phyloP scores from a whole-genome alignment of 129 eudicot species.

The Flaveria sonorensis region DNA sequence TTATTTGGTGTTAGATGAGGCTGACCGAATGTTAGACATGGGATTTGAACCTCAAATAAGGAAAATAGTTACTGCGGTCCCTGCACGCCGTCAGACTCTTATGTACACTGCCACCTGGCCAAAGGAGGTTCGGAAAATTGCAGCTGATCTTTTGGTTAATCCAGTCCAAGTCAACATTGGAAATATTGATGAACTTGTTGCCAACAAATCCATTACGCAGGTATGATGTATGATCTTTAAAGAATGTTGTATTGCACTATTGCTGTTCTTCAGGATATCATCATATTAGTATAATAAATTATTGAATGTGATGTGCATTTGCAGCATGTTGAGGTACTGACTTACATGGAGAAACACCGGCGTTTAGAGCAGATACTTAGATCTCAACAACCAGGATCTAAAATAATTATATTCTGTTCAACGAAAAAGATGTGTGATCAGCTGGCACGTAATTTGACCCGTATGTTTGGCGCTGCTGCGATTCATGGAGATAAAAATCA shows the following conservation, averaged over 20 bases:
- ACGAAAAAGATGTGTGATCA: constrained; percentile 97
- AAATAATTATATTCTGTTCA: constrained; percentile 84
- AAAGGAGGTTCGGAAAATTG: constrained; percentile 96
- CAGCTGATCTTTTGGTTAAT: constrained; percentile 75
- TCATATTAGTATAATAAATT: neutral
- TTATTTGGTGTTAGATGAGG: constrained; percentile 95
- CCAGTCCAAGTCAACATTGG: constrained; percentile 98
- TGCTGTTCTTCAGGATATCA: constrained; percentile 6
- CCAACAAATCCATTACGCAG: constrained; percentile 95
- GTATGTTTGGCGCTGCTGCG: constrained; percentile 88
- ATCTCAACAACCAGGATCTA: constrained; percentile 95
- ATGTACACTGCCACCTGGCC: constrained; percentile 99
- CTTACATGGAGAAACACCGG: constrained; percentile 67
- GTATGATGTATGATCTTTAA: constrained; percentile 30
- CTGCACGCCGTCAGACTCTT: constrained; percentile 85
- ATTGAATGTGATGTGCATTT: constrained; percentile 10
- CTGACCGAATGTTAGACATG: constrained; percentile 99
- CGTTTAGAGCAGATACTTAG: constrained; percentile 84
- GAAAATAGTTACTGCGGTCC: constrained; percentile 81
- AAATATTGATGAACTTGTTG: constrained; percentile 89
- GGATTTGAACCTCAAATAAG: constrained; percentile 98
- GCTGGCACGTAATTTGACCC: constrained; percentile 72
- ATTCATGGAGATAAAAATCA: constrained; percentile 96
- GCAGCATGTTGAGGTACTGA: constrained; percentile 79
- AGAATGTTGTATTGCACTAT: neutral